Base-by-base conservation (phyloP, 2,329 filamentous ascomycete species). In the Colletotrichum sp. region DNA sequence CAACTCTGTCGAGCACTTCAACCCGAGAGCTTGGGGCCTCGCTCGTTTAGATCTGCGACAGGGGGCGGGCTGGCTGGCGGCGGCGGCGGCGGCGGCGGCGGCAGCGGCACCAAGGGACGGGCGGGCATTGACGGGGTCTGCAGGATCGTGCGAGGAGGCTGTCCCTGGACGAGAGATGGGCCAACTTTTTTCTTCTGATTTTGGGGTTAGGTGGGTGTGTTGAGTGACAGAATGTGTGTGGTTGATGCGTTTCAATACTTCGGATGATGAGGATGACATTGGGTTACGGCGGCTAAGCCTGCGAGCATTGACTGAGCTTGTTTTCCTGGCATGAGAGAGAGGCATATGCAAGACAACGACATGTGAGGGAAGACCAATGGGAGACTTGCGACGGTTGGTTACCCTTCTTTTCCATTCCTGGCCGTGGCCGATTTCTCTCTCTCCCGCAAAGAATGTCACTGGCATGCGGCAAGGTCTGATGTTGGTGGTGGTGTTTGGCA, bases 241-340 rank as follows among this genome's bases (percentile, higher is more conserved):
- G 52, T 63, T 48, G 56, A 73, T 59, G 48, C 34, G 63, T 73
- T 73, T 73, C 69, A 73, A 75, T 59, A 69, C 55, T 75, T 75
- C 69, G 63, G 73, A 75, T 59, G 73, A 69, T 52, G 43, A 52
- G 43, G 13, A 69, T 48, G 66, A 58, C 21, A 48, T 34, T 24
- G 56, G n/a, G 32, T 30, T 24, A 48, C n/a, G 32, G 68, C 58
- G 32, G 58, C 56, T 32, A 48, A 32, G 66, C 43, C 58, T 24
- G 24, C 36, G 24, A 30, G 67, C 66, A 70, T 48, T 43, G 66
- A 30, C 24, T 65, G 34, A 32, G 59, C 71, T 55, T 63, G 71
- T 69, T 62, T 61, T 61, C 12, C 28, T 13, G 16, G 12, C 34
- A 24, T 38, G 18, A 32, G 32, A 58, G 52, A n/a, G 13, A 14